Evolutionary conservation across 202 grass and related monocot genomes (phyloP).

Genomic region (Alloteropsis angusta): DNA sequence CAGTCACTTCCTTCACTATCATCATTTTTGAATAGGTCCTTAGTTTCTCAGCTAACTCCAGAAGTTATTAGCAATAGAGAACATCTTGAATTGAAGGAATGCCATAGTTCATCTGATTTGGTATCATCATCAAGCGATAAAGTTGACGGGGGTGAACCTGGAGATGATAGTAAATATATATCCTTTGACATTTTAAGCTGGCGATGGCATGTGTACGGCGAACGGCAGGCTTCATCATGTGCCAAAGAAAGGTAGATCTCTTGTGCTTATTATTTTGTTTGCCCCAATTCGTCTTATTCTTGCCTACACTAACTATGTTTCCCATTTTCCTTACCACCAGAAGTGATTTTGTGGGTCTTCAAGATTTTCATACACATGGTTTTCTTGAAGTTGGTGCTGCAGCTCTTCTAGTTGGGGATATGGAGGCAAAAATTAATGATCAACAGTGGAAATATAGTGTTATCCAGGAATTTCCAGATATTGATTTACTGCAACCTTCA

Average conservation of each 20-base stretch:
- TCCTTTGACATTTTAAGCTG: constrained; percentile 77
- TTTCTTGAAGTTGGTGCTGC: constrained; percentile 85
- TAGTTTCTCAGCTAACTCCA: constrained; percentile 60
- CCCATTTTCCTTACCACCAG: constrained; percentile 35
- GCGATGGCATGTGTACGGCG: constrained; percentile 68
- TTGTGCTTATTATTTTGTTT: constrained; percentile 10
- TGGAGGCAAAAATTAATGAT: constrained; percentile 66
- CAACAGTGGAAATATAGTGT: constrained; percentile 62
- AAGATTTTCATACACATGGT: constrained; percentile 54
- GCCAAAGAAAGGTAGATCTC: constrained; percentile 60
- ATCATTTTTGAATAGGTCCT: constrained; percentile 60
- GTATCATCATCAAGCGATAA: constrained; percentile 48
- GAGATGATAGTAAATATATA: constrained; percentile 82
- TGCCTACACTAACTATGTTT: constrained; percentile 23
- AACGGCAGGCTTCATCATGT: constrained; percentile 39
- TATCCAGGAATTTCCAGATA: constrained; percentile 76
- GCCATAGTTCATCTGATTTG: constrained; percentile 41
- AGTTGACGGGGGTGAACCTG: constrained; percentile 32
- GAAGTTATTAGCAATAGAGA: constrained; percentile 60
- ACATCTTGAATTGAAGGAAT: constrained; percentile 58
- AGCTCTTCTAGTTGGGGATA: constrained; percentile 82
- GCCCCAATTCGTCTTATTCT: neutral
- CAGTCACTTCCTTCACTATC: constrained; percentile 64
- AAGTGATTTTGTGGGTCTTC: constrained; percentile 43
- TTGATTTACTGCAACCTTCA: constrained; percentile 78